Evolutionary conservation across 192 early-diverging fungal species (phyloP).

Genomic region (Nowakowskiella sp.): DNA sequence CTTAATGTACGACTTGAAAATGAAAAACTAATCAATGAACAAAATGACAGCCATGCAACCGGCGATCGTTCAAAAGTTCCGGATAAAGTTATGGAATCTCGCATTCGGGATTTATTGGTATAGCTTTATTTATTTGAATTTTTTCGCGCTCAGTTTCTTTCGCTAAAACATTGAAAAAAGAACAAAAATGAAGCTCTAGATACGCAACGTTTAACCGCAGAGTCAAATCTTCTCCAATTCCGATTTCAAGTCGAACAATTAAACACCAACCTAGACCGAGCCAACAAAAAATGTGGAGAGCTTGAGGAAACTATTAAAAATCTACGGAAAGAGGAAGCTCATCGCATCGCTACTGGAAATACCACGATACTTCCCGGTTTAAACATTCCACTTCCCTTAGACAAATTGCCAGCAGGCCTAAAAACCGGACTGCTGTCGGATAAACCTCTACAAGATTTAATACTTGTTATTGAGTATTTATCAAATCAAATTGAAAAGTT

Average conservation of each 20-base stretch:
- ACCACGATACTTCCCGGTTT: conserved; percentile 19
- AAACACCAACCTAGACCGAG: background rate
- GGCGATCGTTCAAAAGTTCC: too few relatives aligned
- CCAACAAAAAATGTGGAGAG: conserved; percentile 11
- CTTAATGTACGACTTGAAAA: too few relatives aligned
- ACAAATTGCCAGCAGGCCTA: conserved; percentile 7
- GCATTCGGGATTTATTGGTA: conserved; percentile 30
- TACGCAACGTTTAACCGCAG: conserved; percentile 14
- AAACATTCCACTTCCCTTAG: conserved; percentile 19
- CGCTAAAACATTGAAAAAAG: background rate
- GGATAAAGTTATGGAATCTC: conserved; percentile 28
- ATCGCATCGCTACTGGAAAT: conserved; percentile 6
- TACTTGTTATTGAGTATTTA: conserved; percentile 23
- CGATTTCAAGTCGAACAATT: conserved; percentile 19
- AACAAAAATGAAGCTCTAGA: conserved; percentile 20
- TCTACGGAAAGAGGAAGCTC: conserved; percentile 9
- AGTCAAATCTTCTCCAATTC: conserved; percentile 12
- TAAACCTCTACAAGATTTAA: conserved; percentile 18
- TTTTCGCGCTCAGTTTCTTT: too few relatives aligned
- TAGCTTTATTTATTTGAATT: too few relatives aligned
- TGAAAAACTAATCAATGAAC: too few relatives aligned
- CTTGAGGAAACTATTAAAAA: conserved; percentile 19
- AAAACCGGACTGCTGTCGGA: background rate
- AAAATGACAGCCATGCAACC: too few relatives aligned
- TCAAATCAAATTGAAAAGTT: conserved; percentile 17